These are phyloP conservation scores for Talaromyces pinophilus DNA, from an alignment of 2,329 filamentous ascomycete species.

Conservation along the genomic window DNA sequence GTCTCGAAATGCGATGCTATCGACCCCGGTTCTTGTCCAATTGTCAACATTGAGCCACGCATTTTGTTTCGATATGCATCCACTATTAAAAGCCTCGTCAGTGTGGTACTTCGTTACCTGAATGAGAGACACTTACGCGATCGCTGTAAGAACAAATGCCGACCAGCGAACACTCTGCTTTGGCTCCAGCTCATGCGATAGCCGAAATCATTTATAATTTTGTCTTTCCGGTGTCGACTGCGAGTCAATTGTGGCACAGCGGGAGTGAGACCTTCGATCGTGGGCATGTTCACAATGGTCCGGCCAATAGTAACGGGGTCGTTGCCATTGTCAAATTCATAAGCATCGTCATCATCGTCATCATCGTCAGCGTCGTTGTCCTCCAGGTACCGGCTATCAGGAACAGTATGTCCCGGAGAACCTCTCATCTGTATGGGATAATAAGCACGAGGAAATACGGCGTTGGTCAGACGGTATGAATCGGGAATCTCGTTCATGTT, in stretches of 20 bases:
- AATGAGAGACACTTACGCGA: constrained; percentile 66
- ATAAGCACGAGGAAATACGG: constrained; percentile 87
- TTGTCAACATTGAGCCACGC: constrained; percentile 74
- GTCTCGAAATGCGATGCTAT: constrained; percentile 87
- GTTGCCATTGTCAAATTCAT: constrained; percentile 30
- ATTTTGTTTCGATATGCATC: constrained; percentile 95
- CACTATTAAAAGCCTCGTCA: constrained; percentile 55
- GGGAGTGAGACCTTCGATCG: constrained; percentile 71
- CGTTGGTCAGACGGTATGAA: constrained; percentile 85
- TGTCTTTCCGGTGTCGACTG: constrained; percentile 72
- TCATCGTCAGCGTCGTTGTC: constrained; percentile 57
- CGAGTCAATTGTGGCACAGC: constrained; percentile 73
- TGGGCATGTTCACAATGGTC: constrained; percentile 60
- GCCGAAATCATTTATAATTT: constrained; percentile 88
- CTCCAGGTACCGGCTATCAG: constrained; percentile 70
- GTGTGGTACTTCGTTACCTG: background rate
- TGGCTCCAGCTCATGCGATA: constrained; percentile 97
- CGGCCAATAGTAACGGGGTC: constrained; percentile 40
- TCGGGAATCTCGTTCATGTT: constrained; percentile 96
- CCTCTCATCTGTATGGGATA: constrained; percentile 92
- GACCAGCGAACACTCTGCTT: constrained; percentile 83
- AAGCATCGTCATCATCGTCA: constrained; percentile 34
- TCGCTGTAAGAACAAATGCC: constrained; percentile 85
- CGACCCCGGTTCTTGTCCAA: constrained; percentile 71
- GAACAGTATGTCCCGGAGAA: constrained; percentile 69